Evolutionary conservation across 345 rosid genomes (phyloP), one percentile per base, ranked within the genome.

Genomic region (Eucalyptus polyanthemos): DNA sequence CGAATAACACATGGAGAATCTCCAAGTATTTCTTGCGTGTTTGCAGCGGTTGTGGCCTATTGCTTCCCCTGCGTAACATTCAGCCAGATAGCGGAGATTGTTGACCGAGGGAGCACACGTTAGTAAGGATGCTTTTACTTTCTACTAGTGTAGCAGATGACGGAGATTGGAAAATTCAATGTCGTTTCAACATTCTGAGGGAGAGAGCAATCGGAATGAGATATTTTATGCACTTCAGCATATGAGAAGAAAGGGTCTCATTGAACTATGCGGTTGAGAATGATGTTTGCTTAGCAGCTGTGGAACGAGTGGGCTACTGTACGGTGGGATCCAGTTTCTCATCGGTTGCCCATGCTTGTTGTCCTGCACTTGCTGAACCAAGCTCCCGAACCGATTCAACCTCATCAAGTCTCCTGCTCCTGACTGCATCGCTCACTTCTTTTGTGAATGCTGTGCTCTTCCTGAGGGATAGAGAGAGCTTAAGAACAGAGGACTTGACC

Each of bases 401-500:
- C 87, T 89, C 49, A 62, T 87, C 7, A 53, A 89, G 54, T 88
- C 62, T 58, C 87, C 88, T 31, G 88, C 87, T 51, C 88, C 87
- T 27, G 90, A 91, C 42, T 86, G 56, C 2, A 10, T 88, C 45
- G 44, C 88, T 40, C 90, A 88, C 80, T 88, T 83, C 87, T 65
- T 89, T 37, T 86, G 89, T 7, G 89, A 89, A 54, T 80, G 51
- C 27, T 91, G 88, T 54, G 87, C 91, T 72, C 87, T 91, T n/a
- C 86, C 89, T 86, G 87, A 91, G 56, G 91, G 89, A 42, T 89
- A 88, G 69, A 67, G 88, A 89, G 91, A 89, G 69, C 91, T 58
- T 50, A 58, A 88, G 45, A 87, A 58, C 88, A 62, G 86, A 44
- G 89, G 88, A 25, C 54, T 54, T 69, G 91, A 91, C 51, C 89